Base-by-base conservation (phyloP, 192 early-diverging fungal species). In the Thamnidium elegans region DNA sequence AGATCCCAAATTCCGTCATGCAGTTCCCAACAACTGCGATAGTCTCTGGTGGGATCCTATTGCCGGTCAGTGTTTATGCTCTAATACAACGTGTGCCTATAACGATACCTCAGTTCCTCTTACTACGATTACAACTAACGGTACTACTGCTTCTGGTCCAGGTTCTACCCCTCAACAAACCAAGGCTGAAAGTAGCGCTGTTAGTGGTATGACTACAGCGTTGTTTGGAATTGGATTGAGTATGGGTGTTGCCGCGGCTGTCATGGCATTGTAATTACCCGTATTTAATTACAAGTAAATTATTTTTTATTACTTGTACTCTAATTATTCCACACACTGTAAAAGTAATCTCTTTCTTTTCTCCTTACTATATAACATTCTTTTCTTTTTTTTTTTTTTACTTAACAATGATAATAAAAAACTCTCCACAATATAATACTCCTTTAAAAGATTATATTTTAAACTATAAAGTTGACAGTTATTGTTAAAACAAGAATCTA, bases 21-120 rank as follows among this genome's bases (percentile, higher is more conserved):
- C 74, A 7, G 63, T 89, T 10, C 84, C 86, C 52, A 66, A 67
- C n/a, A 87, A 68, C 54, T 90, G 88, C 63, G 87, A 86, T 55
- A 78, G 80, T 55, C 62, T 86, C 32, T 89, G 81, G 79, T 90
- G 87, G 87, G 86, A 90, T 60, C 88, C 88, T 44, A 68, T 84
- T 64, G 81, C 58, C 39, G 80, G 81, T 34, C 77, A 77, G 54
- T 90, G 88, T 66, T 58, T 84, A 31, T 90, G 88, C 66, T 78
- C 66, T 9, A 78, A 53, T 62, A 70, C 75, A 13, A 68, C 60
- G 23, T 90, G 88, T 69, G 76, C 80, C 4, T 86, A 77, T 59
- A 78, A 76, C n/a, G 87, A 87, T 50, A 76, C 64, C 15, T 63
- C 80, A 32, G 62, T 66, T 13, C 50, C 75, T 30, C 26, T 54